Conservation (phyloP, 2,329 filamentous ascomycete species). For the Microcyclosporella mali region DNA sequence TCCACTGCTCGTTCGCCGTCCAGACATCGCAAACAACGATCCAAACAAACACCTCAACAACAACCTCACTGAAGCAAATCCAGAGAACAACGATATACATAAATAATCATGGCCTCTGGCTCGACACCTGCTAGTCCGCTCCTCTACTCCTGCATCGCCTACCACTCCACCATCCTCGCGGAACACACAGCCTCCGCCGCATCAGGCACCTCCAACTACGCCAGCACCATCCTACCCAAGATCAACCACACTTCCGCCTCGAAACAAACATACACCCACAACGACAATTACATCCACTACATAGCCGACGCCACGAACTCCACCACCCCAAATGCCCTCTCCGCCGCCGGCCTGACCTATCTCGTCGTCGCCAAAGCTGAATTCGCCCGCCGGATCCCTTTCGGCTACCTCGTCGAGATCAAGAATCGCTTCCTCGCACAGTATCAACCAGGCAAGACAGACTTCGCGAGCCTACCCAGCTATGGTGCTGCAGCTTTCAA, state of each 20-base stretch:
- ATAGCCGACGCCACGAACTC: constrained; percentile 62
- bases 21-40: not conserved
- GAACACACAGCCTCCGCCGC: constrained; percentile 86
- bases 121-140: constrained; percentile 32
- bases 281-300: constrained; percentile 90
- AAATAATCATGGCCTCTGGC: constrained; percentile 31
- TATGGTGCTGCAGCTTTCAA: constrained; percentile 93
- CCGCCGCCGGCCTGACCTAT: constrained; percentile 75
- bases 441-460: constrained; percentile 59
- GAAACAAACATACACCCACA: constrained; percentile 84
- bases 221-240: constrained; percentile 90
- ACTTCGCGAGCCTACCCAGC: constrained; percentile 72
- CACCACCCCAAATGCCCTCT: constrained; percentile 26
- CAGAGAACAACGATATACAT: not conserved
- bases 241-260: constrained; percentile 74
- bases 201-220: constrained; percentile 76
- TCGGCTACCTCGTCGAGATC: constrained; percentile 85
- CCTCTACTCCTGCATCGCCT: constrained; percentile 72
- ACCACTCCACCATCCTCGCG: constrained; percentile 85
- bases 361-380: constrained; percentile 78
- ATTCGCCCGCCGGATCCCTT: constrained; percentile 81
- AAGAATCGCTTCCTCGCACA: constrained; percentile 76
- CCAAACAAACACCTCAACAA: not conserved
- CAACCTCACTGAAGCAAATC: not conserved
- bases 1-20: too few species aligned